These are phyloP conservation scores for Penicillium maclennaniae DNA, from an alignment of 495 filamentous ascomycete species.

Conservation along the genomic window DNA sequence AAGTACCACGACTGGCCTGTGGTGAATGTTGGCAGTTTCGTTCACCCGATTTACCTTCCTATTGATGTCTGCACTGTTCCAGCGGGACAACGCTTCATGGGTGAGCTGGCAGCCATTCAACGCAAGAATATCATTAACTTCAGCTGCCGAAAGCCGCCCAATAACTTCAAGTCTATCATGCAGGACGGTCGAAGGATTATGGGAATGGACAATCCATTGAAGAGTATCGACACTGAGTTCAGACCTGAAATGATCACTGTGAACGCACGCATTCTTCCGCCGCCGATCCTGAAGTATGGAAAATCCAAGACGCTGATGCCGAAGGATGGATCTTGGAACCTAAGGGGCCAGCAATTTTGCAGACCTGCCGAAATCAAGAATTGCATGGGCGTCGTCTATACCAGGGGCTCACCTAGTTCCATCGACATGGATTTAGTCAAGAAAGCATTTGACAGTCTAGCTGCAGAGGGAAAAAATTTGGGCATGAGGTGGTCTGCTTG, in stretches of 20 bases:
- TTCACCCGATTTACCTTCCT: constrained; percentile 56
- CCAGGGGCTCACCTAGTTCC: background rate
- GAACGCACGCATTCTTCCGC: constrained; percentile 12
- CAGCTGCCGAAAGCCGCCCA: constrained; percentile 56
- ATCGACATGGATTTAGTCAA: background rate
- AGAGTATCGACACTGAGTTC: constrained; percentile 1
- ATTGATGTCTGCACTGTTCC: constrained; percentile 57
- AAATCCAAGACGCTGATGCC: background rate
- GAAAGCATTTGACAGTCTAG: background rate
- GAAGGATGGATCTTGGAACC: constrained; percentile 17
- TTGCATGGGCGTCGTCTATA: constrained; percentile 5
- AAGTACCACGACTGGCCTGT: constrained; percentile 43
- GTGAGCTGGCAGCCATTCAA: constrained; percentile 48
- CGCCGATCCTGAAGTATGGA: constrained; percentile 17
- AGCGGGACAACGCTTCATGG: constrained; percentile 56
- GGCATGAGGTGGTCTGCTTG: background rate
- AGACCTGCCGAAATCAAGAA: background rate
- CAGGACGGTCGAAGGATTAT: constrained; percentile 46
- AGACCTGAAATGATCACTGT: constrained; percentile 14
- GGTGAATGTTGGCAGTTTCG: constrained; percentile 59
- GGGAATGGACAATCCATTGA: constrained; percentile 31
- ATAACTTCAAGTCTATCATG: constrained; percentile 61
- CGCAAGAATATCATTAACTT: constrained; percentile 60
- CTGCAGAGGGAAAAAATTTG: background rate
- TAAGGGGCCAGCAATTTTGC: constrained; percentile 9